Evolutionary conservation across 2,329 filamentous ascomycete species (phyloP), one percentile per base, ranked within the genome.

Genomic region (Aspergillus candidus): DNA sequence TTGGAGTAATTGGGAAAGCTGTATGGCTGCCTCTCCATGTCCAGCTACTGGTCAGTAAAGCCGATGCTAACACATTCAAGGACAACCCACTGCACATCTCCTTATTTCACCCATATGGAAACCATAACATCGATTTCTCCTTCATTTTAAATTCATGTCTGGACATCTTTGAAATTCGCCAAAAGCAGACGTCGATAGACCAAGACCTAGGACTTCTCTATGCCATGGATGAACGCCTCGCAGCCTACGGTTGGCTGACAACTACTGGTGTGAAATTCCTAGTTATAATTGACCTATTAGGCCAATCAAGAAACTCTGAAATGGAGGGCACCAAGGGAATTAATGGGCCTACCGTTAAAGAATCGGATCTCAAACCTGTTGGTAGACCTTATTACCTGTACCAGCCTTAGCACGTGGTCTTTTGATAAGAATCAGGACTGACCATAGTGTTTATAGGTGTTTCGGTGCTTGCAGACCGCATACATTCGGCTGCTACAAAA

Each of bases 81-180:
- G 94, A 97, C 72, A 95, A 96, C 63, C 93, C 91, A 47, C 84
- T 97, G 53, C 91, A 97, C 71, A 86, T 95, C 58, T 83, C 88
- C 48, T 81, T 94, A 63, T 95, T 96, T 69, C 86, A 88, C 40
- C 85, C 83, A 37, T 79, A 86, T 73, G 74, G 78, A 60, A 70
- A 76, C 38, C 54, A 75, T 41, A 75, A 64, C 49, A 79, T 97
- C 10, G 88, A 95, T 63, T 96, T 93, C 73, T 88, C 86, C 31
- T 89, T 97, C 58, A 79, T 96, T 38, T 81, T 97, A 50, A 93
- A 89, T 54, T 86, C 85, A 46, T 93, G 87, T 46, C 84, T 98
- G 54, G 93, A 98, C 69, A 83, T 97, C 53, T 96, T 98, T 68
- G 88, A 93, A 58, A 80, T 90, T 48, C 88, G 89, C 46, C 77